phyloP scores from a whole-genome alignment of 306 rosid genomes.

The Dalbergia cochinchinensis region DNA sequence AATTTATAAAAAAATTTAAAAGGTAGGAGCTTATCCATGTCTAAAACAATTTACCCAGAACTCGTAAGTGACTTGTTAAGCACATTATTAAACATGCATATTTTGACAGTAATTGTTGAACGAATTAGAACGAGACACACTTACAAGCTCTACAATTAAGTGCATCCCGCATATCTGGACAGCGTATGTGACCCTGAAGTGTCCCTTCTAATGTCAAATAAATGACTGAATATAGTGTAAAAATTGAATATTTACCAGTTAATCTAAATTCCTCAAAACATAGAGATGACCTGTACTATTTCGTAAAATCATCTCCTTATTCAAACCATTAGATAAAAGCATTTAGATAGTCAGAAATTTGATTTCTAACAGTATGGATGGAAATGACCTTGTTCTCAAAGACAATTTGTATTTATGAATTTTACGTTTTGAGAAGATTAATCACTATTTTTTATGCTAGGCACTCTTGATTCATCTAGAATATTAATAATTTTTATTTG shows the following conservation, averaged over 20 bases:
- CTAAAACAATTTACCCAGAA: neutral
- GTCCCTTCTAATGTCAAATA: neutral
- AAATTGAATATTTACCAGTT: too few relatives aligned
- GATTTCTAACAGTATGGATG: rapidly evolving
- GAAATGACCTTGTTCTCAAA: too few relatives aligned
- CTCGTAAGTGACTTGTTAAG: neutral
- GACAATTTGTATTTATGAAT: too few relatives aligned
- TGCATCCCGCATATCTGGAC: neutral
- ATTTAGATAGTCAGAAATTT: too few relatives aligned
- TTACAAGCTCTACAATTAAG: neutral
- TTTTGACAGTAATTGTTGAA: neutral
- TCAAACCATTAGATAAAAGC: too few relatives aligned
- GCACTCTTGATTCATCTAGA: too few relatives aligned
- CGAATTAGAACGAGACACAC: neutral
- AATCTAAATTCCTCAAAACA: too few relatives aligned
- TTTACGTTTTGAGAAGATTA: too few relatives aligned
- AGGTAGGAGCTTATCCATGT: neutral
- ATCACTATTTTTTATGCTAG: too few relatives aligned
- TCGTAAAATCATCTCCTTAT: too few relatives aligned
- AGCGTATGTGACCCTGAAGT: neutral
- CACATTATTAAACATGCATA: neutral
- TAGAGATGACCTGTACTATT: neutral
- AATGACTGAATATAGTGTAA: neutral
- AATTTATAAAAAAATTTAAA: neutral
- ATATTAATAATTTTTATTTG: too few relatives aligned